Evolutionary conservation across 805 yeast genomes (phyloP).

Genomic region (Cyberlindnera subsufficiens): DNA sequence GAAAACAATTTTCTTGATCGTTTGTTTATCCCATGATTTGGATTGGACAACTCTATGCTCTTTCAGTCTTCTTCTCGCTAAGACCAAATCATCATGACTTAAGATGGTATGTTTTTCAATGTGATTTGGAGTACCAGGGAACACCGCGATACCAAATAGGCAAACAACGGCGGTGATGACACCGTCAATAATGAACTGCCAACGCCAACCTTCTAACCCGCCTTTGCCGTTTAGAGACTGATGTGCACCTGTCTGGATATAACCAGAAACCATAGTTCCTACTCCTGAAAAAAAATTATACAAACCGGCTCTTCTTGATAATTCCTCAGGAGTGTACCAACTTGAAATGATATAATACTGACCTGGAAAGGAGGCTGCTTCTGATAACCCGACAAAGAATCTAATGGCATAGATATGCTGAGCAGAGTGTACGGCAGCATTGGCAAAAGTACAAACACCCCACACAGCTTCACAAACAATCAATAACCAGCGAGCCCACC

Average conservation of each 20-base stretch:
- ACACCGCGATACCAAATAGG: conserved; percentile 13
- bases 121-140: too few species aligned
- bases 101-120: too few species aligned
- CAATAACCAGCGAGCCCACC: neutral
- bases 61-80: too few species aligned
- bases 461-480: conserved; percentile 1
- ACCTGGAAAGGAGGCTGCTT: conserved; percentile 56
- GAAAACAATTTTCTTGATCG: too few species aligned
- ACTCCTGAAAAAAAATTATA: conserved; percentile 5
- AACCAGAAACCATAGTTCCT: conserved; percentile 28
- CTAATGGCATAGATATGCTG: conserved; percentile 38
- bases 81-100: too few species aligned
- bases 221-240: conserved; percentile 3
- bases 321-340: conserved; percentile 49
- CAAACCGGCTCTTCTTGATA: conserved; percentile 54
- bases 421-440: neutral
- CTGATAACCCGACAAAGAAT: conserved; percentile 57
- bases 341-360: conserved; percentile 51
- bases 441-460: neutral
- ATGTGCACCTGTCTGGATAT: conserved; percentile 19
- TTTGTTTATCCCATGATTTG: too few species aligned
- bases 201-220: conserved; percentile 9
- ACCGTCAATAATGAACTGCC: conserved; percentile 12
- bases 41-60: too few species aligned
- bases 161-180: conserved; percentile 13